Evolutionary conservation across 441 rosid genomes (phyloP), one percentile per base, ranked within the genome.

Genomic region (Populus tomentosa): DNA sequence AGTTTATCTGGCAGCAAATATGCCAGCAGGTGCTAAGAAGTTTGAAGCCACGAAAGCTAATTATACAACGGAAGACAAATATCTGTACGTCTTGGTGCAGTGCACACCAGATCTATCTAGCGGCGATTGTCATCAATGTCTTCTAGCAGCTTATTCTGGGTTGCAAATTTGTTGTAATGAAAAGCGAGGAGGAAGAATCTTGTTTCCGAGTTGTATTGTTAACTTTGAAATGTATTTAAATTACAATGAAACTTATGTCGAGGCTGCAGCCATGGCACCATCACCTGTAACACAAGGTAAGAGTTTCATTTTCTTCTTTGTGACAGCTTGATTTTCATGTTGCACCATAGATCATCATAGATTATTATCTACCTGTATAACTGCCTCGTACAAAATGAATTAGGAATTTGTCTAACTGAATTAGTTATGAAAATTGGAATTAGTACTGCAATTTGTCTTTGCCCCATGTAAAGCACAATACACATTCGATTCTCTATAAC

Each of bases 31-130:
- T 23, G 2, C 30, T 3, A 76, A 24, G 7, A 53, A 46, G 30
- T 82, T 77, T 42, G 84, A 80, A 0, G 72, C 63, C 18, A 21
- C 28, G 21, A 24, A 23, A 16, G 16, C 1, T 18, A 36, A n/a
- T 40, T 67, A 26, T 11, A 30, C 38, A 0, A 1, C 1, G 3
- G 5, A 2, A 0, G 14, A 40, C 38, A 26, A 24, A 24, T 35
- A 28, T 4, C 24, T 86, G 3, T 64, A 20, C 67, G 53, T 40
- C 14, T 74, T 82, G 20, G 80, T 30, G 0, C 87, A 86, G 72
- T 86, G 88, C 72, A 69, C 79, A 0, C 75, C 65, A 4, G 87
- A 86, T 28, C 46, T 86, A 33, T 64, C 77, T 8, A 20, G 35
- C 6, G 2, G 16, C 33, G 53, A n/a, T 3, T 79, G 81, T 69